A percentile compares a stretch with the other conserved stretches of the same genome.
These are phyloP conservation scores for Kwoniella botswanensis DNA, from an alignment of 768 basidiomycete genomes.

Conservation along the genomic window DNA sequence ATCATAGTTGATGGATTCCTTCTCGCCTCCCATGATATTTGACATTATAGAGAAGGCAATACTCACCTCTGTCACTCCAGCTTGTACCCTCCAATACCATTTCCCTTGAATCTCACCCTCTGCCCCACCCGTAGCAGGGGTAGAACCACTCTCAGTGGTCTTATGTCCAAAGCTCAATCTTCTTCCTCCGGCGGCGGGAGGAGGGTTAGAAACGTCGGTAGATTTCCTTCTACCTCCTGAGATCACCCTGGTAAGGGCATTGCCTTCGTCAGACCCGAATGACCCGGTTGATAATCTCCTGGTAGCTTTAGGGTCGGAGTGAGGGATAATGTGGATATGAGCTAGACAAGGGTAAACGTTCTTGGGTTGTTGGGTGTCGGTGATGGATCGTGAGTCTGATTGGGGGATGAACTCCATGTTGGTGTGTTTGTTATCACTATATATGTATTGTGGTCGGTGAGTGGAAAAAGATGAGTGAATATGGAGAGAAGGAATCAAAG, in stretches of 20 bases:
- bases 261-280: constrained; percentile 27
- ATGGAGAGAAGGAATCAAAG: neutral
- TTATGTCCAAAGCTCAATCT: constrained; percentile 4
- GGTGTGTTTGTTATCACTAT: neutral
- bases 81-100: constrained; percentile 53
- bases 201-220: constrained; percentile 2
- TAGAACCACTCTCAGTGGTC: neutral
- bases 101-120: constrained; percentile 33
- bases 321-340: constrained; percentile 40
- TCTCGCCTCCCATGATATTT: too few species aligned
- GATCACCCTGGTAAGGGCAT: constrained; percentile 43
- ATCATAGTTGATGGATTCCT: too few species aligned
- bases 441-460: neutral
- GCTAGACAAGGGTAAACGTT: constrained; percentile 51
- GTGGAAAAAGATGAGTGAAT: neutral
- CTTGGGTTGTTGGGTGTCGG: constrained; percentile 31
- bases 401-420: constrained; percentile 42
- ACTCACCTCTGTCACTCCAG: constrained; percentile 49
- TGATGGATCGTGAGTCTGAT: constrained; percentile 9
- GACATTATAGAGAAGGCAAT: too few species aligned
- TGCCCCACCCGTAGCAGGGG: constrained; percentile 1
- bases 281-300: constrained; percentile 41
- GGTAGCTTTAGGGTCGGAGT: constrained; percentile 7
- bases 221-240: constrained; percentile 38
- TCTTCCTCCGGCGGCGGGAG: constrained; percentile 12